Conservation (phyloP, 352 stramenopile species). For the Pythium grandisporangium region DNA sequence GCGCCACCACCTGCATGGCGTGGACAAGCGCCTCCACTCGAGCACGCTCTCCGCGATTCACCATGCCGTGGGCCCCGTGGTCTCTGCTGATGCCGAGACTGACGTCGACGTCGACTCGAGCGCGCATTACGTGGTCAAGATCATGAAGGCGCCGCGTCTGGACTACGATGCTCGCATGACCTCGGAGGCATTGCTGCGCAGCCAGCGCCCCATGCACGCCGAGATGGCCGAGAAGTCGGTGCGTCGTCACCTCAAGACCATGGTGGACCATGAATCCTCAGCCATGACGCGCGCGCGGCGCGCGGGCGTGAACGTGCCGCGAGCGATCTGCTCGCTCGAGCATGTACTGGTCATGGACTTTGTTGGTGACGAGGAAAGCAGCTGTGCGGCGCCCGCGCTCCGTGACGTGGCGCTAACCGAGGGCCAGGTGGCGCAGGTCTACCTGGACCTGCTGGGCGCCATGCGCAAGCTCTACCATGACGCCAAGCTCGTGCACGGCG, state of each 20-base stretch:
- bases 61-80: constrained; percentile 18
- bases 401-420: constrained; percentile 33
- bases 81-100: constrained; percentile 9
- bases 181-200: constrained; percentile 39
- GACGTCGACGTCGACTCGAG: constrained; percentile 4
- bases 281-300: constrained; percentile 21
- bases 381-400: constrained; percentile 21
- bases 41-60: constrained; percentile 42
- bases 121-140: constrained; percentile 33
- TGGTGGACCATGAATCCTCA: constrained; percentile 41
- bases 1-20: constrained; percentile 18
- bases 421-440: constrained; percentile 26
- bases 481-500: constrained; percentile 45
- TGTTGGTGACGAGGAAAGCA: constrained; percentile 26
- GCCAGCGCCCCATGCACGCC: constrained; percentile 18
- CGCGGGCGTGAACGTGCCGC: constrained; percentile 21
- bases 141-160: constrained; percentile 55
- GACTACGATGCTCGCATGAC: constrained; percentile 34
- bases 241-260: constrained; percentile 44
- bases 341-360: constrained; percentile 51
- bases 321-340: constrained; percentile 29
- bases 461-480: constrained; percentile 39
- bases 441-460: constrained; percentile 26
- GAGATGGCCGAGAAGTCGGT: constrained; percentile 49
- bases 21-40: constrained; percentile 36